phyloP scores from a whole-genome alignment of 2,329 filamentous ascomycete species.

The Exserohilum rostratum region DNA sequence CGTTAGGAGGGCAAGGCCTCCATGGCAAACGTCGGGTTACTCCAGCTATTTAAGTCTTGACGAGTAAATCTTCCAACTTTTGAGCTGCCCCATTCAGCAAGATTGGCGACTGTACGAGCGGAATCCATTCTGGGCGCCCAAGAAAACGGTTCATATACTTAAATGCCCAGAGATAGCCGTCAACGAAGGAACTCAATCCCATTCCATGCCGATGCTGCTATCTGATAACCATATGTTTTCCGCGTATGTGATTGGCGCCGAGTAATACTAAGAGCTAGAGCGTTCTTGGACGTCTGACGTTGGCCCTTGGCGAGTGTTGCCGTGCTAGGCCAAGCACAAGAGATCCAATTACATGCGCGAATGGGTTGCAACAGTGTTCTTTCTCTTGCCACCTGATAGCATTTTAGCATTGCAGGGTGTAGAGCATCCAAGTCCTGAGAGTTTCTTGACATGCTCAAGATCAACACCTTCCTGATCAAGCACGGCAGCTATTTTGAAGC shows the following conservation, averaged over 20 bases:
- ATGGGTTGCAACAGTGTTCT: neutral
- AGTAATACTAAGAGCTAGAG: conserved; percentile 15
- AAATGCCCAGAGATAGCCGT: conserved; percentile 17
- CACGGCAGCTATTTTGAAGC: neutral
- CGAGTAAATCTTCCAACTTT: neutral
- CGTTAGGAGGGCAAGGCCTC: neutral
- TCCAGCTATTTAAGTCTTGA: conserved; percentile 8
- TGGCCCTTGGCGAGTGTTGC: conserved; percentile 9
- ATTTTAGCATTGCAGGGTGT: neutral
- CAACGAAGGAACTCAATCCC: neutral
- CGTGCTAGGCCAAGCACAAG: conserved; percentile 14
- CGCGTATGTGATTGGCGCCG: conserved; percentile 23
- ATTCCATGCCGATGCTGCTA: conserved; percentile 3
- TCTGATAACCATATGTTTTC: conserved; percentile 2
- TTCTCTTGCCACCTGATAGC: conserved; percentile 1
- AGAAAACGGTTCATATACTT: neutral
- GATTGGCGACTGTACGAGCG: conserved; percentile 1
- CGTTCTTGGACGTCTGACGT: conserved; percentile 1
- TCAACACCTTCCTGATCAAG: conserved; percentile 26
- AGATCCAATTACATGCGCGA: neutral
- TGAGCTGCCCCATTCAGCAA: conserved; percentile 28
- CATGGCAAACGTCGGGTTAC: neutral
- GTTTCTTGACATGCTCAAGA: conserved; percentile 5
- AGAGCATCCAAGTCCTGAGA: neutral
- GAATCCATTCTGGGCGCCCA: conserved; percentile 19